phyloP scores from a whole-genome alignment of 495 filamentous ascomycete genomes.

The Recurvomyces mirabilis region DNA sequence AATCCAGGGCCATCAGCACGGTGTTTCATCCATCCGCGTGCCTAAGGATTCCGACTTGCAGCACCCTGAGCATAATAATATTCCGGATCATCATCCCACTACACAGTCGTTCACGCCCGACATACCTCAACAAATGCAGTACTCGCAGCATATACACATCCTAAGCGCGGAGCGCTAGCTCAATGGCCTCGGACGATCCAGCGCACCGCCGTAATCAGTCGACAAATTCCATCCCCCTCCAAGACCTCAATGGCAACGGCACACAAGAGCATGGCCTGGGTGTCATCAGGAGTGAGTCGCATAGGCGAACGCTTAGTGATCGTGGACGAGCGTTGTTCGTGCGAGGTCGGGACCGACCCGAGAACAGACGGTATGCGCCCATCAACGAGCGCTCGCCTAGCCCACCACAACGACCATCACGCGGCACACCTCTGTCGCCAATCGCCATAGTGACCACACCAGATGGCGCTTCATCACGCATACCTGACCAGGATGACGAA shows the following conservation, averaged over 20 bases:
- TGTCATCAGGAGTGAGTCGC: slow-evolving; percentile 23
- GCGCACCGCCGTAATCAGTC: slow-evolving; percentile 38
- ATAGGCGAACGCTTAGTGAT: slow-evolving; percentile 31
- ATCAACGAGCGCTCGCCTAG: slow-evolving; percentile 45
- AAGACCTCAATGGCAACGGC: slow-evolving; percentile 52
- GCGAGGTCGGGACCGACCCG: slow-evolving; percentile 8
- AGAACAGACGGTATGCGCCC: slow-evolving; percentile 39
- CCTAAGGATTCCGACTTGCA: no score
- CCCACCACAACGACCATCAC: slow-evolving; percentile 22
- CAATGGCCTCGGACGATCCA: slow-evolving; percentile 50
- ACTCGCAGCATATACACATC: no score
- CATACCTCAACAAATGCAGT: neutral
- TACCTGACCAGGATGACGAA: slow-evolving; percentile 31
- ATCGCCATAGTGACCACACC: slow-evolving; percentile 28
- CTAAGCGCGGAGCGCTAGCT: slow-evolving; percentile 7
- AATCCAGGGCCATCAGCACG: no score
- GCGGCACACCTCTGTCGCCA: slow-evolving; percentile 7
- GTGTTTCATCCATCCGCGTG: no score
- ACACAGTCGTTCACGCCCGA: no score
- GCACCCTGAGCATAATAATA: no score
- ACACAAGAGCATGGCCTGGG: slow-evolving; percentile 36
- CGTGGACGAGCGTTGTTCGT: slow-evolving; percentile 27
- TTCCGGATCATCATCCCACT: no score
- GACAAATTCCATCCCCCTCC: slow-evolving; percentile 64
- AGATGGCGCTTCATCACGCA: slow-evolving; percentile 22